Base-by-base conservation (phyloP, 345 rosid species). In the Rhizophora mangle region DNA sequence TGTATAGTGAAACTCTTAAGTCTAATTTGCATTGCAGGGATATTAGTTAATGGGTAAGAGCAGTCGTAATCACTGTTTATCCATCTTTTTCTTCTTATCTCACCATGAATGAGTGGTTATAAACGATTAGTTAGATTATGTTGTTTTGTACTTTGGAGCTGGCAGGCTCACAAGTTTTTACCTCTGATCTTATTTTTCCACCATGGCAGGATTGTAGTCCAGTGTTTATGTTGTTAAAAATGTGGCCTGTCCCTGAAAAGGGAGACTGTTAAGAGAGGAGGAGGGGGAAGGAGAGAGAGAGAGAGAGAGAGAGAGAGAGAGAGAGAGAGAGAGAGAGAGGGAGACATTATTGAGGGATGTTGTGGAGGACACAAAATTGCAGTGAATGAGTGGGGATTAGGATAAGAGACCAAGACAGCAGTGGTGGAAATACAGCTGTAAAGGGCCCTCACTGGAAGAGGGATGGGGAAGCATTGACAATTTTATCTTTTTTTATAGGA, bases 401-500 rank as follows among this genome's bases (percentile, higher is more conserved):
- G 71, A 75, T 72, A 72, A 57, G 70, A 61, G 52, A 68, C 73
- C 73, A 85, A 79, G 74, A 77, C 70, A 73, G 70, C 64, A 31
- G 64, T 65, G 63, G 61, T 63, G 68, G 79, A 65, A 70, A 22
- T 15, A 68, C 87, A 81, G 89, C 87, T 81, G 79, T 80, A 29
- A 62, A 73, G 75, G 86, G 70, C 68, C 83, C 83, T n/a, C 0
- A 56, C 21, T 30, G 22, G 32, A 37, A 7, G 62, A 16, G 36
- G 37, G 22, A 8, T 19, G 64, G 49, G 49, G 49, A 13, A 2
- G 16, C 43, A 37, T 9, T 8, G 11, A 37, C 10, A 36, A 6
- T 36, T 8, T 1, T 39, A 2, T 11, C n/a, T 2, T 13, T 6
- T 1, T 6, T 34, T 34, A 1, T 8, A 6, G 37, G 37, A 7